Conservation (phyloP, 1,284 basidiomycete species). For the Bondarzewia mesenterica region DNA sequence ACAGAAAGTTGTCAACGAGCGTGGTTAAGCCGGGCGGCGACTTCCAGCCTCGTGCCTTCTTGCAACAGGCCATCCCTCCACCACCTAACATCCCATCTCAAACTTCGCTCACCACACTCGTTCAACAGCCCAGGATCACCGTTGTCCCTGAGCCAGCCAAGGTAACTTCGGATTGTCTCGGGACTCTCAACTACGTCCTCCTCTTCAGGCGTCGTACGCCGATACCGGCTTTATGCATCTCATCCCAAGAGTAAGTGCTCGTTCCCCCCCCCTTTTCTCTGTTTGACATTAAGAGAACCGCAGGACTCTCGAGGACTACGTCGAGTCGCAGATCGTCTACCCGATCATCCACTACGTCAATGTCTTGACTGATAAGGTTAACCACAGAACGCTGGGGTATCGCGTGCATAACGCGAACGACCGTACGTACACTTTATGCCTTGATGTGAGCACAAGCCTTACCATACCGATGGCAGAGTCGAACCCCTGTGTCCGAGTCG, state of each 20-base stretch:
- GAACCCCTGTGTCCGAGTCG: background rate
- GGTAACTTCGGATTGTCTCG: background rate
- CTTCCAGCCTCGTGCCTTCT: background rate
- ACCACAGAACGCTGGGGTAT: background rate
- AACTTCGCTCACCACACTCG: background rate
- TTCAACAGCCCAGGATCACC: background rate
- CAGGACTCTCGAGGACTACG: background rate
- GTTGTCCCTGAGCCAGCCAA: background rate
- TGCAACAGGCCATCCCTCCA: background rate
- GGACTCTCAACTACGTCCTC: background rate
- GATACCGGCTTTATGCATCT: background rate
- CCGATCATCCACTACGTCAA: background rate
- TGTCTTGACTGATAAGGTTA: background rate
- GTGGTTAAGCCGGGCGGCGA: background rate
- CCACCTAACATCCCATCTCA: background rate
- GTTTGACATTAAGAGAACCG: background rate
- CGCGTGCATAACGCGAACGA: background rate
- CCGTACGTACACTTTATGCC: background rate
- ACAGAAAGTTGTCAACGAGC: background rate
- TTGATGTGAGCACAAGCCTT: background rate
- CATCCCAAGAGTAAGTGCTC: background rate
- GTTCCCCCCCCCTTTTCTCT: background rate
- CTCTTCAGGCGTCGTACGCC: background rate
- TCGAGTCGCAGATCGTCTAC: background rate
- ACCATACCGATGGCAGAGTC: background rate